Conservation (phyloP, 2,329 filamentous ascomycete species). For the Aureobasidium sp. region DNA sequence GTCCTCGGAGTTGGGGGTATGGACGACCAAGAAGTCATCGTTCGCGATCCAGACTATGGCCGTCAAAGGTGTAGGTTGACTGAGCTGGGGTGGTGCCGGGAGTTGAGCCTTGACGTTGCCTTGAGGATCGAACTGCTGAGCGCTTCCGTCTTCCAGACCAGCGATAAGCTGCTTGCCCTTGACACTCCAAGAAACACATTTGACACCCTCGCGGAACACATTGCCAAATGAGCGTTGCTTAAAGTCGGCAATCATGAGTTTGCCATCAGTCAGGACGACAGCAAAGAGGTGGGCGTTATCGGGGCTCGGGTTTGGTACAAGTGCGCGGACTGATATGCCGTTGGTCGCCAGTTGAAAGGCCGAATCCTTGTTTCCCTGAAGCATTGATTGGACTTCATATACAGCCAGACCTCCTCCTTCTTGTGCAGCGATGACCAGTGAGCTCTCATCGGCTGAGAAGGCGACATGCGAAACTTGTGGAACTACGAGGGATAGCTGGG, state of each 20-base stretch:
- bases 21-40: constrained; percentile 70
- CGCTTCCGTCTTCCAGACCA: constrained; percentile 71
- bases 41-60: constrained; percentile 85
- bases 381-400: constrained; percentile 64
- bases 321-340: constrained; percentile 60
- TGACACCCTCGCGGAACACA: constrained; percentile 65
- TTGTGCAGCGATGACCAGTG: constrained; percentile 75
- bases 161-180: constrained; percentile 89
- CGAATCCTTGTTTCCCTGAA: constrained; percentile 57
- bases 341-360: constrained; percentile 72
- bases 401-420: constrained; percentile 72
- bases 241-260: constrained; percentile 76
- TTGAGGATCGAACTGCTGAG: constrained; percentile 74
- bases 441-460: constrained; percentile 84
- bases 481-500: constrained; percentile 64
- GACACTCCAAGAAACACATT: constrained; percentile 82
- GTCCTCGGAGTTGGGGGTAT: constrained; percentile 48
- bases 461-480: constrained; percentile 78
- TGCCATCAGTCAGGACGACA: constrained; percentile 69
- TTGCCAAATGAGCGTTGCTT: constrained; percentile 55
- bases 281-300: constrained; percentile 70
- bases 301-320: constrained; percentile 72
- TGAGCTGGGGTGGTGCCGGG: constrained; percentile 63
- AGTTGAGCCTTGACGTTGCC: constrained; percentile 71
- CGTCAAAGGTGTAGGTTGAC: constrained; percentile 34